Evolutionary conservation across 2,329 filamentous ascomycete species (phyloP).

Genomic region (Alternaria metachromatica): DNA sequence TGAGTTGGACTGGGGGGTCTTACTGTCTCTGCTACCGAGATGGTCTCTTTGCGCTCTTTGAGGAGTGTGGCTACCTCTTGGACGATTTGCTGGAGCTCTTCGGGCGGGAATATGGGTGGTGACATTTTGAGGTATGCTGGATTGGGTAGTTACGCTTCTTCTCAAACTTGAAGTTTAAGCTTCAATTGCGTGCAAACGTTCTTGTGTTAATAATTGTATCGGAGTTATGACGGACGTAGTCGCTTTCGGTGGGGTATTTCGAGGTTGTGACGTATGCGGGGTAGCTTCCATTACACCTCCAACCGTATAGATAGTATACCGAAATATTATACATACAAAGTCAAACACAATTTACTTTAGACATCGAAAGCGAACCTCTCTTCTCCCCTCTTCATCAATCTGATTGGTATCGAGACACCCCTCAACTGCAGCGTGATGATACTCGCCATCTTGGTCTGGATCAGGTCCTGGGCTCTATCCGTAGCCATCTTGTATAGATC

Average conservation of each 20-base stretch:
- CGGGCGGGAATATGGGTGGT: slow-evolving; percentile 49
- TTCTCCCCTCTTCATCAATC: slow-evolving; percentile 71
- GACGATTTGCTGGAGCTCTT: slow-evolving; percentile 52
- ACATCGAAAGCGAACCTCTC: slow-evolving; percentile 67
- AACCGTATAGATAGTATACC: background rate
- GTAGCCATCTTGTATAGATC: slow-evolving; percentile 68
- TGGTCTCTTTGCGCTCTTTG: slow-evolving; percentile 62
- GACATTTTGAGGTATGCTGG: slow-evolving; percentile 26
- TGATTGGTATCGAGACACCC: slow-evolving; percentile 66
- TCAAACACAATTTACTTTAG: background rate
- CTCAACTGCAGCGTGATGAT: slow-evolving; percentile 75
- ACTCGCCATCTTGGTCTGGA: slow-evolving; percentile 63
- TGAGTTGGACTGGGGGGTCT: slow-evolving; percentile 2
- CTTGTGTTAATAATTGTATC: background rate
- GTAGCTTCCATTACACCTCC: slow-evolving; percentile 11
- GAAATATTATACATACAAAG: background rate
- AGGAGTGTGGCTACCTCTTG: slow-evolving; percentile 61
- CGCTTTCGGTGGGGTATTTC: slow-evolving; percentile 21
- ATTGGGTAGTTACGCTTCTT: background rate
- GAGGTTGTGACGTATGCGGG: slow-evolving; percentile 26
- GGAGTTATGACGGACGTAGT: slow-evolving; percentile 1
- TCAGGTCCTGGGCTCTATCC: slow-evolving; percentile 58
- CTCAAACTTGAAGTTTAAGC: background rate
- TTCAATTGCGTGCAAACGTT: background rate
- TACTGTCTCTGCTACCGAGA: slow-evolving; percentile 68